Conservation (phyloP, 2,329 filamentous ascomycete genomes). For the Neonectria hederae region DNA sequence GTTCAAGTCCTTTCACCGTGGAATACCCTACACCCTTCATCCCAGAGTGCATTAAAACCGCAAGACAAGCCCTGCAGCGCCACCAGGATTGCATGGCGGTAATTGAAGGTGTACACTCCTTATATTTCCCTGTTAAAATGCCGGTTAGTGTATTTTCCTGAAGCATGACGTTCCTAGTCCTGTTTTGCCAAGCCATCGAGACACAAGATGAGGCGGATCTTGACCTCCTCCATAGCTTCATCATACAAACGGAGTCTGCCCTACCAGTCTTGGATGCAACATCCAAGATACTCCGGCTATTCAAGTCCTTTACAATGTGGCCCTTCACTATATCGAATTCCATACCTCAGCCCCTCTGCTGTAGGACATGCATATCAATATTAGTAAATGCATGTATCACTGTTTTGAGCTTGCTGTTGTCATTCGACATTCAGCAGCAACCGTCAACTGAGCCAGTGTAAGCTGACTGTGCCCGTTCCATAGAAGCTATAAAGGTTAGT, state of each 20-base stretch:
- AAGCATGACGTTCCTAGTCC: too few relatives aligned
- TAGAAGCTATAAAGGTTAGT: not conserved
- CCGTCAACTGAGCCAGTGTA: slow-evolving; percentile 21
- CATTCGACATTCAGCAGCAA: slow-evolving; percentile 13
- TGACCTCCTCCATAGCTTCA: slow-evolving; percentile 59
- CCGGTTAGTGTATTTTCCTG: too few relatives aligned
- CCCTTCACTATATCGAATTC: slow-evolving; percentile 66
- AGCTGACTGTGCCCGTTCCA: slow-evolving; percentile 19
- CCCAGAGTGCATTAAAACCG: slow-evolving; percentile 54
- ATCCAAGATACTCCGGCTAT: slow-evolving; percentile 65
- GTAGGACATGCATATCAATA: slow-evolving; percentile 46
- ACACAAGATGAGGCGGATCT: slow-evolving; percentile 54
- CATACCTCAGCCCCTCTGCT: slow-evolving; percentile 47
- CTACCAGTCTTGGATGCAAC: slow-evolving; percentile 58
- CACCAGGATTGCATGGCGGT: slow-evolving; percentile 52
- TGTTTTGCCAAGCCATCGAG: slow-evolving; percentile 62
- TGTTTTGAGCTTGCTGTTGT: slow-evolving; percentile 56
- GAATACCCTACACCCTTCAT: slow-evolving; percentile 49
- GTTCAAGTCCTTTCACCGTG: slow-evolving; percentile 47
- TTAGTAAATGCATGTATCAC: slow-evolving; percentile 49
- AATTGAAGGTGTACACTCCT: too few relatives aligned
- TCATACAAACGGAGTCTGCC: slow-evolving; percentile 56
- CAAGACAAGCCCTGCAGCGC: slow-evolving; percentile 51
- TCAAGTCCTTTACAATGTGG: slow-evolving; percentile 66
- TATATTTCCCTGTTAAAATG: too few relatives aligned